Percentiles rank a stretch among this genome's conserved stretches.
Evolutionary conservation across 1,284 basidiomycete species (phyloP).

Genomic region (Microstroma glucosiphilum): DNA sequence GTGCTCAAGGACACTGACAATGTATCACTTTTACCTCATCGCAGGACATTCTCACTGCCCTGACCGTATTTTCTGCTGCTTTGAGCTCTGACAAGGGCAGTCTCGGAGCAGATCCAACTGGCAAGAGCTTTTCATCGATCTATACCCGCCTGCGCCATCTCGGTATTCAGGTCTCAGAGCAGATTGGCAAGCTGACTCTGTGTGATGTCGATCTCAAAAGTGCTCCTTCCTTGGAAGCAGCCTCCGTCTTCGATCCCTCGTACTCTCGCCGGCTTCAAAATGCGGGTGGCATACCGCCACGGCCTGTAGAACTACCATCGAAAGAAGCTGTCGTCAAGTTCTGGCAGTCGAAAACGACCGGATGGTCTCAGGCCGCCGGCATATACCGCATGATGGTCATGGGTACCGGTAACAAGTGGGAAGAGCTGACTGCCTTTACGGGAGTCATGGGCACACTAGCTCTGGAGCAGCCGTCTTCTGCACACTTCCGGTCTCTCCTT

Average conservation of each 20-base stretch:
- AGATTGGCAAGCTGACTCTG: background rate
- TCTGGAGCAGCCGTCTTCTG: conserved; percentile 15
- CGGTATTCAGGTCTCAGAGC: background rate
- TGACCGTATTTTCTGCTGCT: background rate
- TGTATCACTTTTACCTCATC: background rate
- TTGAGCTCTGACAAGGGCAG: background rate
- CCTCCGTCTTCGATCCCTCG: conserved; percentile 11
- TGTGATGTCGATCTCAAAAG: background rate
- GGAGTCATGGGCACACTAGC: conserved; percentile 4
- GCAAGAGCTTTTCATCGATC: background rate
- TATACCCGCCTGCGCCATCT: background rate
- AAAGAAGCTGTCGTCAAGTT: background rate
- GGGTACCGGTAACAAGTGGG: background rate
- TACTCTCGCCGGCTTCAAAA: conserved; percentile 10
- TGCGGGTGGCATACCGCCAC: conserved; percentile 7
- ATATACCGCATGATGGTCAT: background rate
- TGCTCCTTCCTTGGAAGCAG: conserved; percentile 2
- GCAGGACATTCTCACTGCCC: background rate
- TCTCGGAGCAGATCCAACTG: background rate
- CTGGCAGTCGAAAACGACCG: background rate
- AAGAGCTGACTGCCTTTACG: background rate
- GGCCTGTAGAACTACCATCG: conserved; percentile 8
- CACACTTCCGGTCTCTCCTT: conserved; percentile 23
- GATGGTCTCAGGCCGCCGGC: background rate
- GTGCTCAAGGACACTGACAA: background rate